A percentile compares a stretch with the other conserved stretches of the same genome.
phyloP scores from a whole-genome alignment of 2,329 filamentous ascomycete genomes.

The Lecanicillium sp. region DNA sequence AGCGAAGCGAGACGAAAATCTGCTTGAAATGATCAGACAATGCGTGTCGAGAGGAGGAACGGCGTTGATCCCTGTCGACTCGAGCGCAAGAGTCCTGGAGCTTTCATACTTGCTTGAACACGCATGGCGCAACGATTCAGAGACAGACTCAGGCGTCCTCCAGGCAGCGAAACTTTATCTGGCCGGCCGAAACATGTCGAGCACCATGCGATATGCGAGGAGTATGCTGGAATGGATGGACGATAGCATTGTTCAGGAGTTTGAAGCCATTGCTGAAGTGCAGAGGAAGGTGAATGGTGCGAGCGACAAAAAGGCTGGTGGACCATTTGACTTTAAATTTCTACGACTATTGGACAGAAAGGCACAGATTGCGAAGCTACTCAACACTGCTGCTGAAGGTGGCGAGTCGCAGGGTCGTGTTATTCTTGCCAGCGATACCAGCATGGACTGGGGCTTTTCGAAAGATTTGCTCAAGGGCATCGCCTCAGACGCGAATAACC shows the following conservation, averaged over 20 bases:
- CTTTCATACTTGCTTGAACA: slow-evolving; percentile 88
- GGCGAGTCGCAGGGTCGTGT: slow-evolving; percentile 51
- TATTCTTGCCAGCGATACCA: slow-evolving; percentile 84
- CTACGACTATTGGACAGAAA: slow-evolving; percentile 75
- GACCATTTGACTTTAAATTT: slow-evolving; percentile 86
- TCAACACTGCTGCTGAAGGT: slow-evolving; percentile 36
- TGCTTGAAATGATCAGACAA: slow-evolving; percentile 73
- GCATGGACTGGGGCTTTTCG: slow-evolving; percentile 91
- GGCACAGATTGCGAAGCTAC: slow-evolving; percentile 67
- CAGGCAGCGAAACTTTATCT: slow-evolving; percentile 61
- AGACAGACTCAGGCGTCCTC: slow-evolving; percentile 41
- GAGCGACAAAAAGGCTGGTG: slow-evolving; percentile 46
- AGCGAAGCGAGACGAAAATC: slow-evolving; percentile 74
- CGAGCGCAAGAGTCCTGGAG: slow-evolving; percentile 88
- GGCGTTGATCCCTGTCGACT: slow-evolving; percentile 89
- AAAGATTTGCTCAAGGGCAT: slow-evolving; percentile 68
- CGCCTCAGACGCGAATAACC: slow-evolving; percentile 68
- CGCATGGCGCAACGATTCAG: slow-evolving; percentile 67
- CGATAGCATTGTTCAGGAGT: slow-evolving; percentile 85
- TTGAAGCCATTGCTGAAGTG: slow-evolving; percentile 61
- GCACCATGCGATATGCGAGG: slow-evolving; percentile 81
- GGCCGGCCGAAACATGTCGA: slow-evolving; percentile 76
- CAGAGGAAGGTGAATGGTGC: slow-evolving; percentile 37
- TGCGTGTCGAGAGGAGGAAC: slow-evolving; percentile 78
- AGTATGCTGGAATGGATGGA: slow-evolving; percentile 99